Evolutionary conservation across 495 filamentous ascomycete species (phyloP).

Genomic region (Aspergillus carlsbadensis): DNA sequence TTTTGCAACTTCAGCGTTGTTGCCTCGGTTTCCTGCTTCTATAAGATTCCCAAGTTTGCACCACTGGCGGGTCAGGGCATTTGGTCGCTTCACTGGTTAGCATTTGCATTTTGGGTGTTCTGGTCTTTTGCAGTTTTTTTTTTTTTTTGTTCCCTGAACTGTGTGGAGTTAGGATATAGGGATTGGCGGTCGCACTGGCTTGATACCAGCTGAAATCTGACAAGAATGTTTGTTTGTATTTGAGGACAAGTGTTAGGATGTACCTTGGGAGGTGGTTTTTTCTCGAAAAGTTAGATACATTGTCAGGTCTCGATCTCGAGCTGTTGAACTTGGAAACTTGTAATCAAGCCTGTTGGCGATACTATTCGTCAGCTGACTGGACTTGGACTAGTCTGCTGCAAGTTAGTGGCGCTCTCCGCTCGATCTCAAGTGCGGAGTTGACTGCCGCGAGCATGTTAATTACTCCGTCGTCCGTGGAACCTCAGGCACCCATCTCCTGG

Average conservation of each 20-base stretch:
- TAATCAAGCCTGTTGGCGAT: background rate
- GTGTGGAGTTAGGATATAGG: conserved; percentile 17
- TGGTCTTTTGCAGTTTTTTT: conserved; percentile 7
- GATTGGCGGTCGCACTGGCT: conserved; percentile 10
- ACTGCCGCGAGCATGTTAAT: background rate
- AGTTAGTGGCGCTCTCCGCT: background rate
- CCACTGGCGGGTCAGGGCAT: conserved; percentile 9
- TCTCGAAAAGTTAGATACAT: conserved; percentile 1
- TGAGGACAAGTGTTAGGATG: background rate
- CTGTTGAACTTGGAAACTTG: too few relatives aligned
- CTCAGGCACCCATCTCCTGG: background rate
- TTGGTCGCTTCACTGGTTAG: conserved; percentile 11
- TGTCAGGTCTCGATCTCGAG: background rate
- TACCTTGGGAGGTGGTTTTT: conserved; percentile 3
- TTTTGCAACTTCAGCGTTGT: conserved; percentile 17
- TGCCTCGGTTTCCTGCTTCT: conserved; percentile 6
- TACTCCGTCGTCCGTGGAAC: background rate
- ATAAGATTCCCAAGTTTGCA: conserved; percentile 9
- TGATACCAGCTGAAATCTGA: conserved; percentile 18
- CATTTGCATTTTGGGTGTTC: conserved; percentile 27
- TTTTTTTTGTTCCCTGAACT: conserved; percentile 6
- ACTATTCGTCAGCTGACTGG: conserved; percentile 8
- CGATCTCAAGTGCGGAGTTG: background rate
- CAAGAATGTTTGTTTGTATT: background rate
- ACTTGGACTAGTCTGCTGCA: too few relatives aligned